These are phyloP conservation scores for Cladophialophora chaetospira DNA, from an alignment of 2,329 filamentous ascomycete genomes.

Conservation along the genomic window DNA sequence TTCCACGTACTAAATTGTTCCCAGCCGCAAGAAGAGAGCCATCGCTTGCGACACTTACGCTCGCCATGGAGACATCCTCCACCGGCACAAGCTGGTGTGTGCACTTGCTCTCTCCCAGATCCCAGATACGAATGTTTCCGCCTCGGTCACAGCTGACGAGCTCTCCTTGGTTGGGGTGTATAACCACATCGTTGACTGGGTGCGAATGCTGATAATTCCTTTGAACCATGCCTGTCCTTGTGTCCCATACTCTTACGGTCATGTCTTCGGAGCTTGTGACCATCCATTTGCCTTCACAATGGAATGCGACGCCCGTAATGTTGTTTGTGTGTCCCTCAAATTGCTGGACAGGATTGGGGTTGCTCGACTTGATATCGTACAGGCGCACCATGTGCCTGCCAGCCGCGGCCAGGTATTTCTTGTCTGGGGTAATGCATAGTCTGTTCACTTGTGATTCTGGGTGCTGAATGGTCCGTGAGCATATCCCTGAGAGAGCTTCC, in stretches of 20 bases:
- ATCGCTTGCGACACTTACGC: constrained; percentile 93
- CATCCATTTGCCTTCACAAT: constrained; percentile 99
- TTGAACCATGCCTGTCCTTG: constrained; percentile 79
- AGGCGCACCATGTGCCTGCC: constrained; percentile 89
- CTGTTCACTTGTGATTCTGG: constrained; percentile 98
- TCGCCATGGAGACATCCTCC: constrained; percentile 89
- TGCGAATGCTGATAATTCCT: constrained; percentile 88
- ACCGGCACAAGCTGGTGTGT: constrained; percentile 95
- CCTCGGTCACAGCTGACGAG: constrained; percentile 94
- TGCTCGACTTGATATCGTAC: constrained; percentile 98
- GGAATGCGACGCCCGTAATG: constrained; percentile 94
- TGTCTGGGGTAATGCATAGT: constrained; percentile 96
- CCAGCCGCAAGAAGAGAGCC: constrained; percentile 90
- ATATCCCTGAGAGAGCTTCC: constrained; percentile 97
- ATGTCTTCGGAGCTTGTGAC: constrained; percentile 96
- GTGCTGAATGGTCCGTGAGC: constrained; percentile 95
- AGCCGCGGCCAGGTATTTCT: constrained; percentile 85
- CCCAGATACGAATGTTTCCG: constrained; percentile 93
- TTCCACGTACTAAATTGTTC: constrained; percentile 72
- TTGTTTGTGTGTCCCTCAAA: constrained; percentile 97
- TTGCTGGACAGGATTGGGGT: constrained; percentile 86
- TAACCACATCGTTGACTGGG: constrained; percentile 97
- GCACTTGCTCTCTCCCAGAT: constrained; percentile 94
- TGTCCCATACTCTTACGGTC: constrained; percentile 97
- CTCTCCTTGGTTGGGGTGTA: constrained; percentile 97